Conservation (phyloP, 495 filamentous ascomycete species). For the Neurospora sp. region DNA sequence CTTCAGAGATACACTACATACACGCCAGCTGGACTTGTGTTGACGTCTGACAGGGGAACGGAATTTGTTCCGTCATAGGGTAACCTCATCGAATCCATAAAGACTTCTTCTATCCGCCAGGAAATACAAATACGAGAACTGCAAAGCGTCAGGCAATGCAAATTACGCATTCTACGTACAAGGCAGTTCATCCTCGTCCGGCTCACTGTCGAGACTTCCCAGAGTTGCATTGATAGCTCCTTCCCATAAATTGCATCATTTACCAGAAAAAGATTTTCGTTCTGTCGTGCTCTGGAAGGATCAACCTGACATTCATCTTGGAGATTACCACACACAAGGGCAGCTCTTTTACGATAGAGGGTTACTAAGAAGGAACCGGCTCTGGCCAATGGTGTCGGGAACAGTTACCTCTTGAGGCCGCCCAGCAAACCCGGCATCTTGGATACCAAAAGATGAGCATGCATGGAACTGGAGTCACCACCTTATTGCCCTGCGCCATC, state of each 20-base stretch:
- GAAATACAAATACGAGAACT: background rate
- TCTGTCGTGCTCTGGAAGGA: background rate
- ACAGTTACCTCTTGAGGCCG: background rate
- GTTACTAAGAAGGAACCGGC: background rate
- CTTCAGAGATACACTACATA: background rate
- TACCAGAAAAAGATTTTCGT: background rate
- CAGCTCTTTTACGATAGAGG: background rate
- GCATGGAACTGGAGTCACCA: background rate
- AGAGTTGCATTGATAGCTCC: background rate
- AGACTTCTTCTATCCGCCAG: background rate
- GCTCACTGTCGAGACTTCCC: background rate
- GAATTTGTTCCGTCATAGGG: background rate
- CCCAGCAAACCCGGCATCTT: background rate
- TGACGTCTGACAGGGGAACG: background rate
- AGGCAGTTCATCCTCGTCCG: background rate
- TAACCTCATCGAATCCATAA: background rate
- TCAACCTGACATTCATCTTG: background rate
- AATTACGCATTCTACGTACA: background rate
- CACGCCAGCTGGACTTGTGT: background rate
- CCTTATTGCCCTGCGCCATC: background rate
- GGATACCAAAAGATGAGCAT: background rate
- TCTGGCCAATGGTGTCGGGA: background rate
- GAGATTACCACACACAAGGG: background rate
- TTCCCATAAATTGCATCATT: background rate
- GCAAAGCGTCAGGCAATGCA: background rate